Evolutionary conservation across 2,329 filamentous ascomycete species (phyloP).

Genomic region (Colletotrichum spinosum): DNA sequence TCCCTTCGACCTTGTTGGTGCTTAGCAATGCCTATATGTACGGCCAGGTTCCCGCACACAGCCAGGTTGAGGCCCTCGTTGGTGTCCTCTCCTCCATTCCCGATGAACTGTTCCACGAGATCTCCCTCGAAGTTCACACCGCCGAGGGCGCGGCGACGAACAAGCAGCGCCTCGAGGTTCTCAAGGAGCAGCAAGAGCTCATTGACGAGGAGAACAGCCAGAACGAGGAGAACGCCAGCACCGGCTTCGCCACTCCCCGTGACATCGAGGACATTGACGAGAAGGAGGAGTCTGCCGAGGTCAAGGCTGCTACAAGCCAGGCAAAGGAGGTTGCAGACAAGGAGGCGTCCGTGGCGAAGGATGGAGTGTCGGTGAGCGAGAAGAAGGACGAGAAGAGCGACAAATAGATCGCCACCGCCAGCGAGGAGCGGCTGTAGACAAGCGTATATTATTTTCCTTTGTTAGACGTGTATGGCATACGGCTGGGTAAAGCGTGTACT

Average conservation of each 20-base stretch:
- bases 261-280: constrained; percentile 96
- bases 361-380: constrained; percentile 43
- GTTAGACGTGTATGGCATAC: constrained; percentile 38
- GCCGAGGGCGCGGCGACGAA: constrained; percentile 98
- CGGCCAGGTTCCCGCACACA: constrained; percentile 87
- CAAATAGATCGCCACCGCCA: constrained; percentile 38
- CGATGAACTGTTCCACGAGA: constrained; percentile 99
- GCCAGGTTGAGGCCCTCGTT: constrained; percentile 92
- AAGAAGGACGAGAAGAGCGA: constrained; percentile 56
- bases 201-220: constrained; percentile 98
- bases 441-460: constrained; percentile 39
- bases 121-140: constrained; percentile 96
- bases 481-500: constrained; percentile 38
- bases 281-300: constrained; percentile 78
- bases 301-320: constrained; percentile 49
- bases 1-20: constrained; percentile 95
- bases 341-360: constrained; percentile 48
- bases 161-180: constrained; percentile 97
- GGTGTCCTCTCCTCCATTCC: constrained; percentile 94
- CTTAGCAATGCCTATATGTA: constrained; percentile 99
- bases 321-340: constrained; percentile 52
- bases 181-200: constrained; percentile 98
- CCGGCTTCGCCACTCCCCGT: constrained; percentile 79
- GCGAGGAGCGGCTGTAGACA: constrained; percentile 25
- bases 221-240: constrained; percentile 81